Conservation (phyloP, 352 stramenopile genomes). For the Phytophthora idaei region DNA sequence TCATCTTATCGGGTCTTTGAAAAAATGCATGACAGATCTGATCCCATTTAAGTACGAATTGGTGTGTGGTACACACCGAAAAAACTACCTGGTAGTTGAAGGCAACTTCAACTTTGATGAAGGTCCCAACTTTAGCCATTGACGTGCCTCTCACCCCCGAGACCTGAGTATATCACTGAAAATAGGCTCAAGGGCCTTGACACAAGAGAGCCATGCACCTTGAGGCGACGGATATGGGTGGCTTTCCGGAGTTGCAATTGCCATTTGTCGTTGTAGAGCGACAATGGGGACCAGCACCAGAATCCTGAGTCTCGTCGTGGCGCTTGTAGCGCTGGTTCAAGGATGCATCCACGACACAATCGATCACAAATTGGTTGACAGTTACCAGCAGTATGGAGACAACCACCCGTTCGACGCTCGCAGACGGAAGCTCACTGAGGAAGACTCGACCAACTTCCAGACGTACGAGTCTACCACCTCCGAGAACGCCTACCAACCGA, state of each 20-base stretch:
- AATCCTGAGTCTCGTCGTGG: conserved; percentile 1
- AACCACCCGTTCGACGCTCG: conserved; percentile 29
- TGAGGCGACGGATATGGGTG: conserved; percentile 2
- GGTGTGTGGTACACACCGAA: not conserved
- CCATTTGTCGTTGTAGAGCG: conserved; percentile 4
- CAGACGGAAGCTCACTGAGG: conserved; percentile 8
- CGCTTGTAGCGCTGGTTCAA: conserved; percentile 3
- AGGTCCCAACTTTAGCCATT: not conserved
- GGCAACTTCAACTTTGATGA: conserved; percentile 14
- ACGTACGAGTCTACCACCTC: conserved; percentile 43
- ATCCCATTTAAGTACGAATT: not conserved
- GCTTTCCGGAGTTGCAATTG: conserved; percentile 5
- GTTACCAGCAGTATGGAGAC: conserved; percentile 34
- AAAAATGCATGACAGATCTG: not conserved
- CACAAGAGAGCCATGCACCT: not conserved
- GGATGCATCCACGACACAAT: conserved; percentile 43
- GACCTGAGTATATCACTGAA: conserved; percentile 22
- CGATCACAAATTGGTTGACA: conserved; percentile 27
- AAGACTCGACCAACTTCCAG: conserved; percentile 40
- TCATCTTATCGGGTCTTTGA: conserved; percentile 55
- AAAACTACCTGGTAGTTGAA: not conserved
- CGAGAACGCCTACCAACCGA: conserved; percentile 44
- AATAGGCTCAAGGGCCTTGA: conserved; percentile 11
- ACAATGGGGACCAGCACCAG: conserved; percentile 6
- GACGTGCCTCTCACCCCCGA: not conserved